Conservation (phyloP, 306 rosid species). For the Senna siamea region DNA sequence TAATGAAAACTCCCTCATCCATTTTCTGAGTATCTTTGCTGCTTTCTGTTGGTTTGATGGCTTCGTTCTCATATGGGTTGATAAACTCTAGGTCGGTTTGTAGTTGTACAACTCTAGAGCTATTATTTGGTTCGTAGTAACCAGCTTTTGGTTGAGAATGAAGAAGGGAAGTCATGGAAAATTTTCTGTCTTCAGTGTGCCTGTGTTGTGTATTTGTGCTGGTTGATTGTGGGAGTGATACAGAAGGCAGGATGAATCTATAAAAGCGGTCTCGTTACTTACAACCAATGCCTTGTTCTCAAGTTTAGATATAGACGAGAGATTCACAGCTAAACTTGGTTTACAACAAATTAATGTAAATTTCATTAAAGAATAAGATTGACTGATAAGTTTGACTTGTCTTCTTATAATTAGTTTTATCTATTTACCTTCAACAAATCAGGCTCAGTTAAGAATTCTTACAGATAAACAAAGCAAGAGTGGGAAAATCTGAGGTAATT, state of each 20-base stretch:
- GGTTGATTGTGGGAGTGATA: slow-evolving; percentile 5
- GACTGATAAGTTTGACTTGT: no score
- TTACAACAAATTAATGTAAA: no score
- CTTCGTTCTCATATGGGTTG: slow-evolving; percentile 14
- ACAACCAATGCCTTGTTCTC: neutral
- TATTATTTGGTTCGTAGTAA: neutral
- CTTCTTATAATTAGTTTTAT: no score
- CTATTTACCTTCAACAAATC: no score
- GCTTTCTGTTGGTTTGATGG: slow-evolving; percentile 10
- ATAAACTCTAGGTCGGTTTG: neutral
- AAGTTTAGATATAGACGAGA: neutral
- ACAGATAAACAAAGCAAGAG: no score
- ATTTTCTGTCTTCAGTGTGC: slow-evolving; percentile 16
- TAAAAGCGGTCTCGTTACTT: neutral
- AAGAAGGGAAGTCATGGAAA: slow-evolving; percentile 19
- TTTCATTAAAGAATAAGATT: no score
- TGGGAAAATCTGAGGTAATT: neutral
- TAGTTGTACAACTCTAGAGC: slow-evolving; percentile 10
- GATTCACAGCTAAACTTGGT: neutral
- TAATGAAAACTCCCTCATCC: slow-evolving; percentile 42
- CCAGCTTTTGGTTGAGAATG: neutral
- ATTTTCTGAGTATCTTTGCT: slow-evolving; percentile 6
- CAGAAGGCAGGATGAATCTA: neutral
- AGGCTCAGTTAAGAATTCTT: no score
- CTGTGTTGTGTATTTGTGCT: neutral